phyloP scores from a whole-genome alignment of 129 eudicot genomes.

The Gnaphalium uliginosum region DNA sequence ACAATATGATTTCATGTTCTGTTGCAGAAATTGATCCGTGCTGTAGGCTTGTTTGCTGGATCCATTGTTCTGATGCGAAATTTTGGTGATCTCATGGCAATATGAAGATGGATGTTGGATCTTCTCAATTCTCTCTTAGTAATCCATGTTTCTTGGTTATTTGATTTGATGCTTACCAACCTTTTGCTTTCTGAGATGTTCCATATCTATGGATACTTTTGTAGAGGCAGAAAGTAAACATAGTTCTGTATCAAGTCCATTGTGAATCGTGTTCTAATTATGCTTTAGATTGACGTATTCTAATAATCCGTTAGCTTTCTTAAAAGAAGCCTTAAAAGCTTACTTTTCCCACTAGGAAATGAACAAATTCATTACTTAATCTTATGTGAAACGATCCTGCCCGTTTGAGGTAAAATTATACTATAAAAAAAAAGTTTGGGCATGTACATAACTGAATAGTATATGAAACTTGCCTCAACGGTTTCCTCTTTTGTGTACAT shows the following conservation, averaged over 20 bases:
- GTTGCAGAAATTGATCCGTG: conserved; percentile 52
- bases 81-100: conserved; percentile 52
- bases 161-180: conserved; percentile 6
- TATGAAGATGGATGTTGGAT: conserved; percentile 27
- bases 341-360: no score
- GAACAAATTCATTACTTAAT: no score
- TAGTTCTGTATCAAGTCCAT: neutral
- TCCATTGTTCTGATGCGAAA: conserved; percentile 50
- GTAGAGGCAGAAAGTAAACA: neutral
- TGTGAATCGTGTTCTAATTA: no score
- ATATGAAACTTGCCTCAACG: no score
- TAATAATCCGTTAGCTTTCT: neutral
- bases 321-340: no score
- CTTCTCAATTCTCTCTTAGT: neutral
- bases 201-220: neutral
- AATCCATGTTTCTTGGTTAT: neutral
- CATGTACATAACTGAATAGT: no score
- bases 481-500: no score
- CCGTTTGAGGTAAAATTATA: no score
- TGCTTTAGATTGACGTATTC: neutral
- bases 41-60: conserved; percentile 50
- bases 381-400: no score
- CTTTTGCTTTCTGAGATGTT: neutral
- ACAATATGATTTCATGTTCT: neutral
- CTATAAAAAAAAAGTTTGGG: no score